Conservation (phyloP, 805 yeast genomes). For the Barnettozyma botsteinii region DNA sequence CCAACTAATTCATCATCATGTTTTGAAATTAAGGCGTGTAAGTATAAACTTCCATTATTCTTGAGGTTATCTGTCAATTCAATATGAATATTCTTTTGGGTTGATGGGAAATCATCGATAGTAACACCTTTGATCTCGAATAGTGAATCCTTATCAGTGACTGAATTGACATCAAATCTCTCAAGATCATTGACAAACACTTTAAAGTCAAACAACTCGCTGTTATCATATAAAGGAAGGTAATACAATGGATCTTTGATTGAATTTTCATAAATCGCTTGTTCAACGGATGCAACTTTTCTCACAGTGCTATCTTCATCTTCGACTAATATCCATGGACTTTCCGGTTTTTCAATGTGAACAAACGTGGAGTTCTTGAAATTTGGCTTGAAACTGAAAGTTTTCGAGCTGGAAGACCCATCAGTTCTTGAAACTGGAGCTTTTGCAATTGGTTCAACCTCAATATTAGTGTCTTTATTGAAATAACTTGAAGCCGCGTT, state of each 20-base stretch:
- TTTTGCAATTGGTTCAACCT: no score
- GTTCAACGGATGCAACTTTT: slow-evolving; percentile 16
- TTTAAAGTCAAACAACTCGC: slow-evolving; percentile 15
- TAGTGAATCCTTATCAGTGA: neutral
- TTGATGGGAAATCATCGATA: slow-evolving; percentile 9
- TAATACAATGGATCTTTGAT: slow-evolving; percentile 13
- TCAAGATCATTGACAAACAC: slow-evolving; percentile 22
- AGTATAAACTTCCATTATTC: slow-evolving; percentile 30
- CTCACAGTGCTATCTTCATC: slow-evolving; percentile 10
- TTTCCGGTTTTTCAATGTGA: slow-evolving; percentile 13
- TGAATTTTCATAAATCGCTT: slow-evolving; percentile 24
- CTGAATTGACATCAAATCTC: slow-evolving; percentile 5
- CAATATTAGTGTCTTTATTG: no score
- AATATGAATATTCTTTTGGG: slow-evolving; percentile 9
- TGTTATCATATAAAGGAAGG: slow-evolving; percentile 19
- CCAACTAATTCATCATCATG: slow-evolving; percentile 17
- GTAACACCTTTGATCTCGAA: slow-evolving; percentile 9
- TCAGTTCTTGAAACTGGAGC: neutral
- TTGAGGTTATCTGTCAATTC: slow-evolving; percentile 18
- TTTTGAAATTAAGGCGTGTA: slow-evolving; percentile 27
- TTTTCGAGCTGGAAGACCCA: neutral
- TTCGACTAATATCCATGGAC: slow-evolving; percentile 3
- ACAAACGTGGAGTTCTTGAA: slow-evolving; percentile 8
- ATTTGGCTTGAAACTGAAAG: slow-evolving; percentile 10
- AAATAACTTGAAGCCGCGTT: slow-evolving; percentile 8